These are phyloP conservation scores for Hypoxylon cercidicola DNA, from an alignment of 495 filamentous ascomycete genomes.

Conservation along the genomic window DNA sequence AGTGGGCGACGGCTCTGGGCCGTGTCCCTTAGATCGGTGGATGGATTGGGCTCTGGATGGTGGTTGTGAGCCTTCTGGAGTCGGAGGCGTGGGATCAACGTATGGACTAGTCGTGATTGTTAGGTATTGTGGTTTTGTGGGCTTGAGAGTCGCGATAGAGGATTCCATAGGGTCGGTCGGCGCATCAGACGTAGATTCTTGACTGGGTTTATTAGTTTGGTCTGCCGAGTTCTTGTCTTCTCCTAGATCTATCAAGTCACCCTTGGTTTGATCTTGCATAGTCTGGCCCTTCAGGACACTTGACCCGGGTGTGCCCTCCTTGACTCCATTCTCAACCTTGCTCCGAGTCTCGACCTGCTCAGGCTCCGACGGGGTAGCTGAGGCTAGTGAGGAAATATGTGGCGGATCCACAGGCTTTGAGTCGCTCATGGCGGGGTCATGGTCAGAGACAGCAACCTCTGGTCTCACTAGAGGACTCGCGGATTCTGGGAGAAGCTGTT, in stretches of 20 bases:
- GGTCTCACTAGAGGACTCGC: conserved; percentile 37
- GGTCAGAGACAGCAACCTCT: conserved; percentile 36
- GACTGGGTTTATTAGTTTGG: conserved; percentile 9
- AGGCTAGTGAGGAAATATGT: conserved; percentile 37
- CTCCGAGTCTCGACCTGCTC: conserved; percentile 15
- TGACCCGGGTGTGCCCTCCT: background rate
- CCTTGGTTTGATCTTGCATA: conserved; percentile 13
- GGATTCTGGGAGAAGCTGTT: conserved; percentile 37
- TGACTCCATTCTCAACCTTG: conserved; percentile 26
- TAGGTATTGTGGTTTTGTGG: conserved; percentile 55
- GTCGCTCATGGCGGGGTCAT: conserved; percentile 49
- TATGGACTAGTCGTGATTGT: conserved; percentile 60
- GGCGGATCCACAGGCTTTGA: conserved; percentile 33
- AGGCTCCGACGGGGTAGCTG: conserved; percentile 19
- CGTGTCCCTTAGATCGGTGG: conserved; percentile 43
- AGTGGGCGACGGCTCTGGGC: conserved; percentile 63
- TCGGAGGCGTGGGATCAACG: conserved; percentile 71
- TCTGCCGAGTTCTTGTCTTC: conserved; percentile 18
- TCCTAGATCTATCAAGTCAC: conserved; percentile 17
- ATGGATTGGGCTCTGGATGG: conserved; percentile 62
- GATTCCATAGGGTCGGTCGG: conserved; percentile 59
- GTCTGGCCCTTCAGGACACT: conserved; percentile 2
- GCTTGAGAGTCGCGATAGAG: conserved; percentile 62
- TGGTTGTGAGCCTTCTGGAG: conserved; percentile 61
- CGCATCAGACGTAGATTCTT: conserved; percentile 18